Percentiles rank a stretch among this genome's conserved stretches.
These are phyloP conservation scores for Aspergillus quadrilineatus DNA, from an alignment of 2,329 filamentous ascomycete species.

Conservation along the genomic window DNA sequence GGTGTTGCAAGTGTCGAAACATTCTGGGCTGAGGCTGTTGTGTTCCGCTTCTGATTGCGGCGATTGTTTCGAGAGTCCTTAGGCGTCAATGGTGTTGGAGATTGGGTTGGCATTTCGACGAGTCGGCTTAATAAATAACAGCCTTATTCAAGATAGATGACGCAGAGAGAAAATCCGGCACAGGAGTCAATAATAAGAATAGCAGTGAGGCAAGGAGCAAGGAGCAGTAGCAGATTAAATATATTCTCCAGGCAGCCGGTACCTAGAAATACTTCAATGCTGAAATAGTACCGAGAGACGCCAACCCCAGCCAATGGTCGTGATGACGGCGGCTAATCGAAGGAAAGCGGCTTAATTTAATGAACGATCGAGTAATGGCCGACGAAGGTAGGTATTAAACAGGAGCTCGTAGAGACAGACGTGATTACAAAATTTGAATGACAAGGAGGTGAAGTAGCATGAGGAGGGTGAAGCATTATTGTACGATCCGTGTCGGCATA, in stretches of 20 bases:
- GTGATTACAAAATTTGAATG: conserved; percentile 20
- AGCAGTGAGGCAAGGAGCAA: conserved; percentile 17
- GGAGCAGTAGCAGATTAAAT: conserved; percentile 16
- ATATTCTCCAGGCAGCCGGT: conserved; percentile 37
- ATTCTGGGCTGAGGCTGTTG: conserved; percentile 34
- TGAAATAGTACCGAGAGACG: conserved; percentile 16
- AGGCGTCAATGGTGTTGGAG: conserved; percentile 37
- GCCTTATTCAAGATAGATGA: conserved; percentile 34
- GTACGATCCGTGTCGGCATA: conserved; percentile 7
- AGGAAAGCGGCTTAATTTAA: conserved; percentile 17
- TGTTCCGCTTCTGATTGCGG: conserved; percentile 37
- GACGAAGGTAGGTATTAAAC: conserved; percentile 13
- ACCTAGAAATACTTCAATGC: conserved; percentile 27
- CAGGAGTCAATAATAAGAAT: conserved; percentile 20
- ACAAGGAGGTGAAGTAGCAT: conserved; percentile 7
- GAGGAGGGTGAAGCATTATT: conserved; percentile 15
- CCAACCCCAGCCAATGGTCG: conserved; percentile 4
- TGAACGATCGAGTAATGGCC: conserved; percentile 16
- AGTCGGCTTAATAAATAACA: conserved; percentile 53
- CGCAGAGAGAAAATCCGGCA: conserved; percentile 27
- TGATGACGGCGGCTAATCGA: conserved; percentile 13
- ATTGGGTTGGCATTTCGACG: conserved; percentile 47
- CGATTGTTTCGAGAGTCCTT: conserved; percentile 40
- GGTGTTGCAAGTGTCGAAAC: conserved; percentile 32
- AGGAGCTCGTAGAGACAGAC: conserved; percentile 20